Evolutionary conservation across 495 filamentous ascomycete species (phyloP).

Genomic region (Aspergillus indologenus): DNA sequence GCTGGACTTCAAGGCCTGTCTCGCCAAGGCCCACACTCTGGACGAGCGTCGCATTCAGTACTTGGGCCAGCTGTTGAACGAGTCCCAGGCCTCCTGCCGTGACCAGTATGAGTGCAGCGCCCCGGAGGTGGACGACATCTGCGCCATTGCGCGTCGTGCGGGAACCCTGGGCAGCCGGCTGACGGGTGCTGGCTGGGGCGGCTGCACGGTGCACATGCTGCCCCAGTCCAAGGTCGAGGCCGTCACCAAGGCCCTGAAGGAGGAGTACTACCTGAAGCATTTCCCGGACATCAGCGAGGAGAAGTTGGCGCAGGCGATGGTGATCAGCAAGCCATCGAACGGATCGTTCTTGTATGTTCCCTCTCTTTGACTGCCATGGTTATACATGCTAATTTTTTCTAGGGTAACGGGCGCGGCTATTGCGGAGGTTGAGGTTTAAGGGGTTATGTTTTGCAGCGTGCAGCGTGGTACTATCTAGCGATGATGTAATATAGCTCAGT

Average conservation of each 20-base stretch:
- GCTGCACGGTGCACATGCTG: constrained; percentile 90
- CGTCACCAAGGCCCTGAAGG: constrained; percentile 71
- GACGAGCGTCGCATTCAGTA: constrained; percentile 60
- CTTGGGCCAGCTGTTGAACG: constrained; percentile 84
- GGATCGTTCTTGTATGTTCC: constrained; percentile 46
- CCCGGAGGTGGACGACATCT: constrained; percentile 84
- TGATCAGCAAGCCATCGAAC: constrained; percentile 76
- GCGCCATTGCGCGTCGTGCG: constrained; percentile 68
- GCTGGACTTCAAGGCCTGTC: constrained; percentile 71
- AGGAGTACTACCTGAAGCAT: constrained; percentile 75
- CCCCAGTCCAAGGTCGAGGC: constrained; percentile 80
- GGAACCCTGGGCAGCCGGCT: constrained; percentile 83
- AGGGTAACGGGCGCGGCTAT: constrained; percentile 46
- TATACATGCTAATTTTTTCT: constrained; percentile 17
- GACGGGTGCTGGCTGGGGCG: constrained; percentile 96
- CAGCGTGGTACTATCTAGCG: neutral
- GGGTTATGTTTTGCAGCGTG: neutral
- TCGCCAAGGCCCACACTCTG: constrained; percentile 50
- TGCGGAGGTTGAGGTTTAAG: constrained; percentile 34
- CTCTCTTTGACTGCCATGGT: neutral
- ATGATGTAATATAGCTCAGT: neutral
- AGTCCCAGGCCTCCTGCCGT: constrained; percentile 81
- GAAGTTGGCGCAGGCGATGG: constrained; percentile 74
- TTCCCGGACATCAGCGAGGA: constrained; percentile 68
- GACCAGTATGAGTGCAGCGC: constrained; percentile 87